Evolutionary conservation across 140 eudicot genomes (phyloP).

Genomic region (Oenanthe javanica): DNA sequence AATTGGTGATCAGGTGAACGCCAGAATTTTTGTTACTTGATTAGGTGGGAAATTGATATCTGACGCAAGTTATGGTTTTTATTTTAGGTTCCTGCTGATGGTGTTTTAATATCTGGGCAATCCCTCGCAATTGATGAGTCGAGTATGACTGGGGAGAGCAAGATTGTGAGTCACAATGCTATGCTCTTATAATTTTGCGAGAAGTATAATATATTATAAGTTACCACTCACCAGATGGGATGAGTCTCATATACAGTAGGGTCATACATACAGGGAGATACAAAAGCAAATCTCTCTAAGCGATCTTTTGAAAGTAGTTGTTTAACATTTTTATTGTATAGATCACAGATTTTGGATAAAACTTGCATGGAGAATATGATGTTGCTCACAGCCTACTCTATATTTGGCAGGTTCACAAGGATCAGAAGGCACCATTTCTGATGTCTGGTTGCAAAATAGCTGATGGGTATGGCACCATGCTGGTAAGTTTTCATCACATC

Average conservation of each 20-base stretch:
- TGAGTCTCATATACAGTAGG: not conserved
- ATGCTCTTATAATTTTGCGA: not conserved
- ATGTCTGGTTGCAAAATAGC: slow-evolving; percentile 99
- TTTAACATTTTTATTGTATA: not conserved
- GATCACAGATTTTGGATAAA: not conserved
- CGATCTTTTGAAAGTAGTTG: not conserved
- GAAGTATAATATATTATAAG: too few species aligned
- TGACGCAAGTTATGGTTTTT: not conserved
- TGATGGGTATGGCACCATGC: slow-evolving; percentile 97
- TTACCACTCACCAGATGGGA: not conserved
- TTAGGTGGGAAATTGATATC: slow-evolving; percentile 1
- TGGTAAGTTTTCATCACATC: slow-evolving; percentile 36
- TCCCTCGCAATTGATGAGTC: slow-evolving; percentile 93
- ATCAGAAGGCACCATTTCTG: slow-evolving; percentile 63
- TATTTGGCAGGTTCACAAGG: slow-evolving; percentile 58
- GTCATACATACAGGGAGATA: not conserved
- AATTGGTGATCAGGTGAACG: slow-evolving; percentile 86
- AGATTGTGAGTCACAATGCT: slow-evolving; percentile 48
- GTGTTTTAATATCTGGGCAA: slow-evolving; percentile 71
- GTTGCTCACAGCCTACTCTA: not conserved
- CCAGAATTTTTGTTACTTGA: not conserved
- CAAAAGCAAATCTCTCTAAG: not conserved
- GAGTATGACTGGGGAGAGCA: slow-evolving; percentile 75
- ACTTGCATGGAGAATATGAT: not conserved
- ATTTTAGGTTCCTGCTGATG: slow-evolving; percentile 93